A percentile compares a stretch with the other conserved stretches of the same genome.
Evolutionary conservation across 148 eudicot species (phyloP).

Genomic region (Camellia lanceoleosa): DNA sequence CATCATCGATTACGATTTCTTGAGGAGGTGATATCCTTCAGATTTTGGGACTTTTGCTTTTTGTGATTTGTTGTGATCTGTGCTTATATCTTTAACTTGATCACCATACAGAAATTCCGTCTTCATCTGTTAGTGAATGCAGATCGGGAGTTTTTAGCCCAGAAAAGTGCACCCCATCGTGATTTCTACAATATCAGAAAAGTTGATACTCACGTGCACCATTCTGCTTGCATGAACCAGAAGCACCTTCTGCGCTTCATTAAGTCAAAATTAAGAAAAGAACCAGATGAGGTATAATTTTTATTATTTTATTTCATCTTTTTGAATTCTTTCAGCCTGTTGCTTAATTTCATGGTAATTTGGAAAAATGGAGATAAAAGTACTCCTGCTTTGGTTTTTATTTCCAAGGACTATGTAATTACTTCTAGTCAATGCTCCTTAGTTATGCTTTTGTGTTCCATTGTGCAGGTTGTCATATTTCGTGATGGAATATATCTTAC

Average conservation of each 20-base stretch:
- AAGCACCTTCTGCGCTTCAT: conserved; percentile 82
- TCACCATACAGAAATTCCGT: conserved; percentile 69
- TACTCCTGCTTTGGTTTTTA: conserved; percentile 4
- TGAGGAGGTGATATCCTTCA: conserved; percentile 51
- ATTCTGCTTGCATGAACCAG: conserved; percentile 92
- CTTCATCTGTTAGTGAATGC: conserved; percentile 84
- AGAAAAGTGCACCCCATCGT: conserved; percentile 82
- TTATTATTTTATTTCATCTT: background rate
- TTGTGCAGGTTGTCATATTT: conserved; percentile 71
- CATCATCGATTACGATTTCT: conserved; percentile 68
- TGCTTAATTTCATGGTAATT: background rate
- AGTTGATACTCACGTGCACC: conserved; percentile 85
- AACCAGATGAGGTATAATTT: conserved; percentile 71
- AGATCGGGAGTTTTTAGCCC: conserved; percentile 77
- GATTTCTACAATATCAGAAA: conserved; percentile 82
- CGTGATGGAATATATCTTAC: conserved; percentile 82
- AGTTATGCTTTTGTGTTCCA: conserved; percentile 8
- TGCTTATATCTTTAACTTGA: conserved; percentile 35
- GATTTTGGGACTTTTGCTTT: background rate
- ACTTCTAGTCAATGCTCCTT: conserved; percentile 12
- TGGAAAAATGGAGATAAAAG: background rate
- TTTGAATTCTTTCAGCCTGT: background rate
- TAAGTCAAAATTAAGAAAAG: conserved; percentile 67
- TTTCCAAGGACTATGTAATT: background rate
- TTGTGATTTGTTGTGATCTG: conserved; percentile 18